These are phyloP conservation scores for Auriscalpium orientale DNA, from an alignment of 768 basidiomycete genomes.

Conservation along the genomic window DNA sequence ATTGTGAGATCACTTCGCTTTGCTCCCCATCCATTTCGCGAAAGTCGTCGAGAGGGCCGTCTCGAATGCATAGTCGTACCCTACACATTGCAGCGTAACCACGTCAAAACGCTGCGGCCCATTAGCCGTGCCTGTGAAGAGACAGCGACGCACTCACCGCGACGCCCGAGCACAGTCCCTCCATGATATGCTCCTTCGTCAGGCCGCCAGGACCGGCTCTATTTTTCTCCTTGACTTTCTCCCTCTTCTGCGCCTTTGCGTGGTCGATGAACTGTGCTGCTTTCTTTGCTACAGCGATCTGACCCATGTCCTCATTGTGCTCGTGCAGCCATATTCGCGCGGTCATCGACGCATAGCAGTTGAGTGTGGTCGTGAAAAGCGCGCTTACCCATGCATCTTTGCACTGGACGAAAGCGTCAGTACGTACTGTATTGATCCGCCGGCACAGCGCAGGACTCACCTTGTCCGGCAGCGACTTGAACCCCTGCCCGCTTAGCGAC, in stretches of 20 bases:
- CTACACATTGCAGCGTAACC: neutral
- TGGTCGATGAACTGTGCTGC: neutral
- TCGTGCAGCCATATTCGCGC: neutral
- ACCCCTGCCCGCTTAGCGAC: neutral
- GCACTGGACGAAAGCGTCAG: neutral
- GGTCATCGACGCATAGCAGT: neutral
- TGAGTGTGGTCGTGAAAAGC: neutral
- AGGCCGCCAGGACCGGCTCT: neutral
- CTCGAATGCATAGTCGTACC: neutral
- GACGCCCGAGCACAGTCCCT: neutral
- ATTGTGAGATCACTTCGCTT: no score
- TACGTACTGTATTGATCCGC: neutral
- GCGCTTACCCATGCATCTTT: neutral
- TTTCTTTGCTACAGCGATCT: neutral
- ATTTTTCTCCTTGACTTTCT: neutral
- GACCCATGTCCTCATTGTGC: neutral
- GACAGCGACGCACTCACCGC: neutral
- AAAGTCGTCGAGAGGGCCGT: neutral
- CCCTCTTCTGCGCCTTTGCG: neutral
- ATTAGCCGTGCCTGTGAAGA: neutral
- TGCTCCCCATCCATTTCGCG: no score
- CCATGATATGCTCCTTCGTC: neutral
- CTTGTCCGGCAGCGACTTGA: neutral
- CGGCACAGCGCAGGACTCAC: neutral
- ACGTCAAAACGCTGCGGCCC: neutral